phyloP scores from a whole-genome alignment of 73 alveolate genomes.

The Paramecium primaurelia region DNA sequence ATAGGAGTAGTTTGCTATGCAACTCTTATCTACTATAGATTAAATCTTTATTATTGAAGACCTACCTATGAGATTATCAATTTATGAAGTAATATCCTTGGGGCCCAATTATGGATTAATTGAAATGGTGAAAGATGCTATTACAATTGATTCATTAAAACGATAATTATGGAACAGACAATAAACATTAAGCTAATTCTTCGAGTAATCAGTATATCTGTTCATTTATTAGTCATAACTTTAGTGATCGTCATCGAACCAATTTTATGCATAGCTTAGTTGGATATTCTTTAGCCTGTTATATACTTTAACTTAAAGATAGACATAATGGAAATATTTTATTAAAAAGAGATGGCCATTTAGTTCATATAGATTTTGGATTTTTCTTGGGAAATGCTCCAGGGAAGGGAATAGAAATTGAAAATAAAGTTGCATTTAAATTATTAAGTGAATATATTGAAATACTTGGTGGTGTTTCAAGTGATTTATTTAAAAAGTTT shows the following conservation, averaged over 20 bases:
- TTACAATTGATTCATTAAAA: conserved; percentile 84
- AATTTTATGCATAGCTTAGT: conserved; percentile 68
- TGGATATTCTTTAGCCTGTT: conserved; percentile 86
- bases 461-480: conserved; percentile 82
- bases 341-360: conserved; percentile 89
- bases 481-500: conserved; percentile 50
- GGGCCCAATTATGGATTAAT: conserved; percentile 87
- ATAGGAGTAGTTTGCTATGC: conserved; percentile 79
- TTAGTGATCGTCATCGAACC: conserved; percentile 65
- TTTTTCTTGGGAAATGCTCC: conserved; percentile 91
- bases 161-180: conserved; percentile 57
- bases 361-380: conserved; percentile 96
- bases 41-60: conserved; percentile 73
- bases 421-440: conserved; percentile 93
- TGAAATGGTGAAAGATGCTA: conserved; percentile 84
- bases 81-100: conserved; percentile 90
- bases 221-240: conserved; percentile 50
- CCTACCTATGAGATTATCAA: conserved; percentile 68
- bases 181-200: conserved; percentile 62
- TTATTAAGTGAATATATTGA: conserved; percentile 89
- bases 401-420: conserved; percentile 91
- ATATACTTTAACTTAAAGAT: conserved; percentile 90
- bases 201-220: conserved; percentile 64
- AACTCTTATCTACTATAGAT: conserved; percentile 70
- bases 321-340: conserved; percentile 95